Evolutionary conservation across 345 rosid species (phyloP).

Genomic region (Balakata baccata): DNA sequence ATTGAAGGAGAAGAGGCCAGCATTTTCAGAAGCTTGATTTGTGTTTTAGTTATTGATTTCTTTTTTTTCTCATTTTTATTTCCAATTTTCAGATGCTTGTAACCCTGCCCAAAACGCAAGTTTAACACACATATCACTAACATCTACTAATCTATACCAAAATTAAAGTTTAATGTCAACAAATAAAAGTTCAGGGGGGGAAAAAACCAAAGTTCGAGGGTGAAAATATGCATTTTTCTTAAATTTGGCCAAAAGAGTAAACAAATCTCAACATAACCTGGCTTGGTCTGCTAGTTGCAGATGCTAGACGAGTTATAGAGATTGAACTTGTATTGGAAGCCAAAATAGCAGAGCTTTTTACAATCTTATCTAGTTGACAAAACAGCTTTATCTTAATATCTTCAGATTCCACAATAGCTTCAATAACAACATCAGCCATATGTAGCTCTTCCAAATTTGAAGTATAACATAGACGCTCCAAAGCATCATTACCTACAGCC

Average conservation of each 20-base stretch:
- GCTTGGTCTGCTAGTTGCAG: conserved; percentile 62
- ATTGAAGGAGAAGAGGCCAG: too few relatives aligned
- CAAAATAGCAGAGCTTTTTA: conserved; percentile 63
- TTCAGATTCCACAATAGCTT: conserved; percentile 90
- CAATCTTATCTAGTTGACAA: conserved; percentile 50
- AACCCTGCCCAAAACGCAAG: too few relatives aligned
- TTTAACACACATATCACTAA: too few relatives aligned
- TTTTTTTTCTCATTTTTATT: too few relatives aligned
- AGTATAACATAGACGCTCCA: conserved; percentile 56
- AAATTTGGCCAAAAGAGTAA: not conserved
- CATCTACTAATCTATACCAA: too few relatives aligned
- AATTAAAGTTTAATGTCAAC: too few relatives aligned
- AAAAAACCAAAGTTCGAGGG: too few relatives aligned
- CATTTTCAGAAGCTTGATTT: too few relatives aligned
- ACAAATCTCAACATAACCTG: conserved; percentile 46
- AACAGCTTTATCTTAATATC: conserved; percentile 70
- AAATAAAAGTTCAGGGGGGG: too few relatives aligned
- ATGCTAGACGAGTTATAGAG: conserved; percentile 82
- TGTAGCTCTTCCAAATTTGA: conserved; percentile 54
- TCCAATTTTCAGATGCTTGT: too few relatives aligned
- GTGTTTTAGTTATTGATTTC: too few relatives aligned
- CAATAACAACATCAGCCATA: conserved; percentile 61
- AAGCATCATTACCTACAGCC: conserved; percentile 56
- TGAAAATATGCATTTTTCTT: too few relatives aligned
- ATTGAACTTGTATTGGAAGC: conserved; percentile 94